A percentile compares a stretch with the other conserved stretches of the same genome.
Conservation (phyloP, 83 land plant genomes). For the Thuja plicata region DNA sequence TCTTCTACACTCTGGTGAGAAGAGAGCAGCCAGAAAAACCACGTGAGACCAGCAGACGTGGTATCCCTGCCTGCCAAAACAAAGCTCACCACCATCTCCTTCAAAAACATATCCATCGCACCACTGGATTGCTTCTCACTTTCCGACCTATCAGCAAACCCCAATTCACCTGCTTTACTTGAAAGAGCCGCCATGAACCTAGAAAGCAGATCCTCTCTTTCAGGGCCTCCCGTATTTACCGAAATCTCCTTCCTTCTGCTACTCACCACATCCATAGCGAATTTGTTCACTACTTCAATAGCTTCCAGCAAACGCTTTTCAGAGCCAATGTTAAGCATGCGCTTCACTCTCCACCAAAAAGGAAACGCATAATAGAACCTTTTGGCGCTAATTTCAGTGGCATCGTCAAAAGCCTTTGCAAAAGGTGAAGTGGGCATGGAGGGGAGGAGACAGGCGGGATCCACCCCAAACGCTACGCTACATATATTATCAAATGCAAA, state of each 20-base stretch:
- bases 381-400: conserved; percentile 7
- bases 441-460: conserved; percentile 35
- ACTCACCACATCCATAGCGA: conserved; percentile 38
- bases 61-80: neutral
- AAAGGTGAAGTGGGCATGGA: conserved; percentile 34
- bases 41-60: neutral
- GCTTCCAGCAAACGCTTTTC: no score
- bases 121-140: neutral
- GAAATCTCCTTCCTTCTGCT: conserved; percentile 13
- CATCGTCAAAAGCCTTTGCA: conserved; percentile 42
- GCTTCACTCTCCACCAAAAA: conserved; percentile 36
- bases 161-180: neutral
- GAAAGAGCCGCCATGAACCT: conserved; percentile 22
- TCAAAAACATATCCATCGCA: neutral
- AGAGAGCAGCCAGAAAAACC: neutral
- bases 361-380: conserved; percentile 29
- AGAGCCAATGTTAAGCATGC: neutral
- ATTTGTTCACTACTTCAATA: neutral
- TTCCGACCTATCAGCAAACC: neutral
- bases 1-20: neutral
- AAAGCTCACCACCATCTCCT: neutral
- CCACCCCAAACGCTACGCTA: conserved; percentile 38
- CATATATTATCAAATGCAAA: conserved; percentile 34
- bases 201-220: conserved; percentile 27
- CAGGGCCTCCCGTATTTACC: neutral